Evolutionary conservation across 345 rosid genomes (phyloP).

Genomic region (Brassica rapa): DNA sequence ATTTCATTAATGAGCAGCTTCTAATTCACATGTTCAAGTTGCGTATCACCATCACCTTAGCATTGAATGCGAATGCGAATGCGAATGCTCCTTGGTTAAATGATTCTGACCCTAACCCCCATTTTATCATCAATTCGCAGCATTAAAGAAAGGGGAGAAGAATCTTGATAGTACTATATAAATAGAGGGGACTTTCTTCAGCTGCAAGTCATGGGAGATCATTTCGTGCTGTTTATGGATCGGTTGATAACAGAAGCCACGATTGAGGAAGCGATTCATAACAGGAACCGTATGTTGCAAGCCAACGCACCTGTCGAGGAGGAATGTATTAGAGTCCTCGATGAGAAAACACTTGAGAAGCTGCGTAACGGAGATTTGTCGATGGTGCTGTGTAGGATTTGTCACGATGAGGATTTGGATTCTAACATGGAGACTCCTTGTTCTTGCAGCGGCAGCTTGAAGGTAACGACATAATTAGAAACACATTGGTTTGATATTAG

Average conservation of each 20-base stretch:
- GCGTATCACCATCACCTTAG: conserved; percentile 18
- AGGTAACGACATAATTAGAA: conserved; percentile 41
- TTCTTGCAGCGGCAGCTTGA: conserved; percentile 87
- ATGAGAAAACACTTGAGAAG: conserved; percentile 43
- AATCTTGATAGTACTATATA: not conserved
- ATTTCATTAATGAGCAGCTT: conserved; percentile 11
- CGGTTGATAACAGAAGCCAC: conserved; percentile 85
- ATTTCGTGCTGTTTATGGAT: conserved; percentile 87
- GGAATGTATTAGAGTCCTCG: conserved; percentile 39
- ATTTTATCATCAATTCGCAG: conserved; percentile 34
- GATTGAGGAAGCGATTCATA: conserved; percentile 74
- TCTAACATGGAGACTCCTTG: conserved; percentile 93
- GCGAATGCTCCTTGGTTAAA: not conserved
- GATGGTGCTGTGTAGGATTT: conserved; percentile 82
- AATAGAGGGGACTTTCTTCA: conserved; percentile 3
- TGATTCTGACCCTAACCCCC: conserved; percentile 22
- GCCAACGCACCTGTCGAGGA: conserved; percentile 44
- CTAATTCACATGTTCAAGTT: conserved; percentile 19
- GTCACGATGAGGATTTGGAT: conserved; percentile 88
- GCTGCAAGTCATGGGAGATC: conserved; percentile 77
- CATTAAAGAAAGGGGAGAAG: conserved; percentile 25
- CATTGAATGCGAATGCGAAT: not conserved
- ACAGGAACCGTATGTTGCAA: conserved; percentile 57
- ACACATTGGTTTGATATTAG: not conserved
- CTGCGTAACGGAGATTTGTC: conserved; percentile 43